A percentile compares a stretch with the other conserved stretches of the same genome.
Conservation (phyloP, 2,329 filamentous ascomycete species). For the Ophiostoma ulmi region DNA sequence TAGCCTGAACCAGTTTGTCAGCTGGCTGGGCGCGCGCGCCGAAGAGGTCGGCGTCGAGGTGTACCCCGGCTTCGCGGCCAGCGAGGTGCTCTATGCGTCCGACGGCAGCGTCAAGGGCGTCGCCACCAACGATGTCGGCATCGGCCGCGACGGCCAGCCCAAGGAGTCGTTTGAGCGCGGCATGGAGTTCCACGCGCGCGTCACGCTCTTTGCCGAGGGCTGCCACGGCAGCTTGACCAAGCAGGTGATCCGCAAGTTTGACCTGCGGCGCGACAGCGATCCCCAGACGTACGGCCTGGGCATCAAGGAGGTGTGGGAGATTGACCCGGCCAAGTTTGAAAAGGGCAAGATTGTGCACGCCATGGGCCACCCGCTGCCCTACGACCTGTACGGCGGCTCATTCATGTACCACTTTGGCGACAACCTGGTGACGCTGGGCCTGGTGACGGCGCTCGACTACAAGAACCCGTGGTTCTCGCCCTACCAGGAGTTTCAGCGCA, state of each 20-base stretch:
- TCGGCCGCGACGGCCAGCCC: conserved; percentile 73
- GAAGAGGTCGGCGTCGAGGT: conserved; percentile 95
- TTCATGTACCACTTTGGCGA: conserved; percentile 99
- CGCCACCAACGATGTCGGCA: conserved; percentile 89
- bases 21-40: conserved; percentile 94
- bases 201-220: conserved; percentile 89
- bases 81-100: conserved; percentile 78
- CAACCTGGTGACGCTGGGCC: conserved; percentile 85
- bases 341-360: conserved; percentile 82
- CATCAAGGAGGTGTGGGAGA: conserved; percentile 96
- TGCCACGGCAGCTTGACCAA: conserved; percentile 95
- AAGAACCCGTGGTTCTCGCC: conserved; percentile 94
- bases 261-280: conserved; percentile 80
- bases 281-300: conserved; percentile 94
- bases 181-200: conserved; percentile 94
- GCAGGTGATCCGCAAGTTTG: conserved; percentile 90
- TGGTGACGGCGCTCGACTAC: conserved; percentile 93
- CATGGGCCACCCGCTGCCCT: conserved; percentile 84
- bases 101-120: conserved; percentile 91
- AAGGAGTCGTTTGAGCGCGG: conserved; percentile 91
- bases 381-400: conserved; percentile 90
- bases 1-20: conserved; percentile 87
- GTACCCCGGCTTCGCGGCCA: conserved; percentile 91
- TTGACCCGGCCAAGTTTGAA: conserved; percentile 85
- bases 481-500: conserved; percentile 94